These are phyloP conservation scores for Jatropha multifida DNA, from an alignment of 441 rosid species.

Conservation along the genomic window DNA sequence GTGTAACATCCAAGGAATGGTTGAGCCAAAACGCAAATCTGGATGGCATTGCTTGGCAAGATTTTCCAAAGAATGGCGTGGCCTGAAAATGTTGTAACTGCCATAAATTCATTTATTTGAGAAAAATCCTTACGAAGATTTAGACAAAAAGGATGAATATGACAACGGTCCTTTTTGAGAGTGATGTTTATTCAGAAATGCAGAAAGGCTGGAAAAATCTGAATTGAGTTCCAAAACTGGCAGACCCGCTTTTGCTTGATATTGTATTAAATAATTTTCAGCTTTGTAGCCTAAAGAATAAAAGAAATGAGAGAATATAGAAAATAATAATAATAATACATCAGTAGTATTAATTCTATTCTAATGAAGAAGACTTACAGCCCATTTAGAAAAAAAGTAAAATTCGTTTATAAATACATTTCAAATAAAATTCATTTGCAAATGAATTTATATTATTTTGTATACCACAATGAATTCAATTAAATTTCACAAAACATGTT, in stretches of 20 bases:
- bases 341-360: too few species aligned
- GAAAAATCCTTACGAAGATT: conserved; percentile 1
- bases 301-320: too few species aligned
- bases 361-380: too few species aligned
- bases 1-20: not conserved
- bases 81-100: not conserved
- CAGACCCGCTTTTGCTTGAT: not conserved
- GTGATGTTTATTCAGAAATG: not conserved
- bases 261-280: not conserved
- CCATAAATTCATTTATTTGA: not conserved
- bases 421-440: too few species aligned
- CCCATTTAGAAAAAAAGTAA: too few species aligned
- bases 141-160: not conserved
- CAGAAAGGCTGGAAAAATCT: not conserved
- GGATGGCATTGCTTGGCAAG: not conserved
- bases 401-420: too few species aligned
- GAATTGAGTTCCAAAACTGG: not conserved
- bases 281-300: not conserved
- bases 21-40: conserved; percentile 1
- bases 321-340: too few species aligned
- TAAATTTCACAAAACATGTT: too few species aligned
- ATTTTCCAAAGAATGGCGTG: not conserved
- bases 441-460: too few species aligned
- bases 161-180: not conserved
- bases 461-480: too few species aligned